A percentile compares a stretch with the other conserved stretches of the same genome.
These are phyloP conservation scores for Maudiozyma turicensis DNA, from an alignment of 805 yeast species.

Conservation along the genomic window DNA sequence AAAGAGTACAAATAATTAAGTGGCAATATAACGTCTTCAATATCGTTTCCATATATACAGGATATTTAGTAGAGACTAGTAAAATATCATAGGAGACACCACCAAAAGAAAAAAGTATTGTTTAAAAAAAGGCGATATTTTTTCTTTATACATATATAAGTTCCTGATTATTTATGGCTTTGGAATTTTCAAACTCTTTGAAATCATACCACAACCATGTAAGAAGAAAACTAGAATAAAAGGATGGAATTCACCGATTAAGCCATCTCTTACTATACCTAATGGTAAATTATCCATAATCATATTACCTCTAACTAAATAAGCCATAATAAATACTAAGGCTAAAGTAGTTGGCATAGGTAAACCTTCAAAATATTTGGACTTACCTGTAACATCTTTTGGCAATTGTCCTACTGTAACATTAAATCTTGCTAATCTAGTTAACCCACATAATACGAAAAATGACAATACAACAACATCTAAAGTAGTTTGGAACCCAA, in stretches of 20 bases:
- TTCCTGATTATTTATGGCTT: constrained; percentile 40
- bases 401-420: constrained; percentile 91
- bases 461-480: constrained; percentile 70
- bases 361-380: constrained; percentile 88
- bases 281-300: constrained; percentile 52
- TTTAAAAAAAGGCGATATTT: too few species aligned
- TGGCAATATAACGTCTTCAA: too few species aligned
- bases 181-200: constrained; percentile 84
- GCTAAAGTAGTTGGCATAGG: constrained; percentile 86
- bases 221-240: constrained; percentile 50
- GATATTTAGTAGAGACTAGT: too few species aligned
- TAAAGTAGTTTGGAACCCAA: constrained; percentile 77
- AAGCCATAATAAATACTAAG: constrained; percentile 66
- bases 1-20: too few species aligned
- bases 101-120: too few species aligned
- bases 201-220: constrained; percentile 86
- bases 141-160: too few species aligned
- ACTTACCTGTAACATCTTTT: constrained; percentile 77
- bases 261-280: constrained; percentile 48
- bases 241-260: constrained; percentile 67
- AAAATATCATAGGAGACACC: too few species aligned
- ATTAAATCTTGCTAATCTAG: constrained; percentile 90
- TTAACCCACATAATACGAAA: constrained; percentile 88
- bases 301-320: constrained; percentile 44
- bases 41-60: too few species aligned